Evolutionary conservation across 208 protist genomes (phyloP).

Genomic region (Acanthamoeba royreba): DNA sequence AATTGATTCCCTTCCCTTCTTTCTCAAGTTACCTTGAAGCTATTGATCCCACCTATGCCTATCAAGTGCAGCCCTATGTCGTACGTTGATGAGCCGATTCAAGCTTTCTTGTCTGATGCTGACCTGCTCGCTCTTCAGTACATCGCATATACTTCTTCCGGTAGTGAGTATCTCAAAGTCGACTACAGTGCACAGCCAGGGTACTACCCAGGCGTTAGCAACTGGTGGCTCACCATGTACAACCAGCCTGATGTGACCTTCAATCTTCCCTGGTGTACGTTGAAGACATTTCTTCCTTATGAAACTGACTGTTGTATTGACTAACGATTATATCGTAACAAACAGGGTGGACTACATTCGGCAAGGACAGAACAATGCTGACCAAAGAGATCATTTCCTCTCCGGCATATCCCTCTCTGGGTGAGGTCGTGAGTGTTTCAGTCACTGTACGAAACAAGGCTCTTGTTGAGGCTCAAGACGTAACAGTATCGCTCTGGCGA

Average conservation of each 20-base stretch:
- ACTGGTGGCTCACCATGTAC: not conserved
- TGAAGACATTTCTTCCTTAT: not conserved
- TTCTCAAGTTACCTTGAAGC: not conserved
- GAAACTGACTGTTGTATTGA: too few species aligned
- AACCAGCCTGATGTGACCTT: not conserved
- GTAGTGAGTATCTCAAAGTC: not conserved
- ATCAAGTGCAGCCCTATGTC: not conserved
- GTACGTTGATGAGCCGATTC: too few species aligned
- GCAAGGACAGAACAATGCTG: not conserved
- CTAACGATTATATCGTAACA: too few species aligned
- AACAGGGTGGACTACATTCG: not conserved
- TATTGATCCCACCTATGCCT: not conserved
- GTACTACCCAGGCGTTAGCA: not conserved
- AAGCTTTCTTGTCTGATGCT: too few species aligned
- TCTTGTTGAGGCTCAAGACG: not conserved
- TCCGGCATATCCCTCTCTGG: not conserved
- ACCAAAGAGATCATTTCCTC: not conserved
- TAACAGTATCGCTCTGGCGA: not conserved
- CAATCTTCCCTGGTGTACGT: not conserved
- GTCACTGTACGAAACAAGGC: not conserved
- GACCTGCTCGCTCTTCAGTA: too few species aligned
- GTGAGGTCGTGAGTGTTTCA: not conserved
- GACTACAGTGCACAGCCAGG: not conserved
- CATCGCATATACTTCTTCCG: not conserved
- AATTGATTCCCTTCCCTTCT: too few species aligned